Conservation (phyloP, 768 basidiomycete genomes). For the Trametes villosa region DNA sequence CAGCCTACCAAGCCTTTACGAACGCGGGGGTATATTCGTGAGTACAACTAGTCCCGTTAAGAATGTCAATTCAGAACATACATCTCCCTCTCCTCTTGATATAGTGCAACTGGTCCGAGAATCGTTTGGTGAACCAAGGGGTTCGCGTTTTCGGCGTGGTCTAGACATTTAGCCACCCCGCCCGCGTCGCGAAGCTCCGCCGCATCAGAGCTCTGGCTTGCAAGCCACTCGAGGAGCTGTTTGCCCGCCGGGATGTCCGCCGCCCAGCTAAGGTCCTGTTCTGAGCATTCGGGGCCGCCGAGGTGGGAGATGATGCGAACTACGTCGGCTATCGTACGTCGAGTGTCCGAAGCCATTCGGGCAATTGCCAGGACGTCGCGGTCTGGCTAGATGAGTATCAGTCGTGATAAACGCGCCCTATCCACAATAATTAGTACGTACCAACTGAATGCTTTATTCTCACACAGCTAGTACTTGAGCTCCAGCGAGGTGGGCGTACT, state of each 20-base stretch:
- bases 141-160: not conserved
- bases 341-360: not conserved
- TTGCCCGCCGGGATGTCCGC: slow-evolving; percentile 38
- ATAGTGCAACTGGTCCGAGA: slow-evolving; percentile 37
- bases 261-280: slow-evolving; percentile 40
- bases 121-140: slow-evolving; percentile 18
- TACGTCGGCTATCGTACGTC: not conserved
- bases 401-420: no score
- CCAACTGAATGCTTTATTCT: no score
- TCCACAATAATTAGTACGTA: no score
- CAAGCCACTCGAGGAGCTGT: slow-evolving; percentile 40
- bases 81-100: slow-evolving; percentile 37
- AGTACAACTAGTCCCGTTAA: no score
- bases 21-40: not conserved
- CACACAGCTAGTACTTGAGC: no score
- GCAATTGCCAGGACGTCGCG: no score
- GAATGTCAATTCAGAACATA: no score
- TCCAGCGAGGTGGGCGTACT: no score
- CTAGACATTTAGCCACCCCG: not conserved
- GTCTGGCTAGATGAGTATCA: no score
- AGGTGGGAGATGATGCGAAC: slow-evolving; percentile 24
- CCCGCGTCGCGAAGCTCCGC: not conserved
- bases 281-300: slow-evolving; percentile 36
- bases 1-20: not conserved
- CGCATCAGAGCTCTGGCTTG: slow-evolving; percentile 29